Evolutionary conservation across 805 yeast genomes (phyloP), one percentile per base, ranked within the genome.

Genomic region (Barnettozyma populi): DNA sequence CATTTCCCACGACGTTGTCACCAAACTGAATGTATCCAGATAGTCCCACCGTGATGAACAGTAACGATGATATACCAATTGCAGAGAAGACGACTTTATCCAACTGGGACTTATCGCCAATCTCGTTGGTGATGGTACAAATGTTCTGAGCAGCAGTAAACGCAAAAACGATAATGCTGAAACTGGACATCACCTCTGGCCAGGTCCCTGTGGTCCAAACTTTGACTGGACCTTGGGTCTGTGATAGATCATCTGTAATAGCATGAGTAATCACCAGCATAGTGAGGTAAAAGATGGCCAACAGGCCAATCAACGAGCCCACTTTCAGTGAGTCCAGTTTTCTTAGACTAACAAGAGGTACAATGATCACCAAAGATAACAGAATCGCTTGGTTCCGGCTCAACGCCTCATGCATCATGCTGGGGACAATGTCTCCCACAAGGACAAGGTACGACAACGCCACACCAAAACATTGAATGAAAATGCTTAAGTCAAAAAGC

Each of bases 121-220:
- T 68, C 63, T 86, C 95, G 58, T 84, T 82, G 57, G 83, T 77
- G 45, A 86, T 84, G 9, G 89, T 81, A 61, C 82, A 84, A 73
- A 86, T 79, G 64, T 85, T 86, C 68, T 86, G 92, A 50, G 85
- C 85, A 44, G 94, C 89, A 1, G 92, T 85, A 64, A 76, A 86
- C 1, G 95, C 94, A 65, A 86, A 83, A 13, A 86, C 82, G 34
- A 86, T 76, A 47, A 86, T 82, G 23, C 87, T 85, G 57, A 86
- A 82, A 7, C 89, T 79, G 21, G 84, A 74, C 49, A 84, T 66
- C 7, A 78, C 61, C 1, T 76, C 75, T 44, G 67, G 67, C 27
- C 65, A 50, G 21, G 73, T 71, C 36, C 75, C 70, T 2, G 78
- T 72, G n/a, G 62, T 54, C 49, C 70, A 56, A 60, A 72, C 63